Percentiles rank a stretch among this genome's conserved stretches.
These are phyloP conservation scores for Gliomastix tumulicola DNA, from an alignment of 2,329 filamentous ascomycete genomes.

Conservation along the genomic window DNA sequence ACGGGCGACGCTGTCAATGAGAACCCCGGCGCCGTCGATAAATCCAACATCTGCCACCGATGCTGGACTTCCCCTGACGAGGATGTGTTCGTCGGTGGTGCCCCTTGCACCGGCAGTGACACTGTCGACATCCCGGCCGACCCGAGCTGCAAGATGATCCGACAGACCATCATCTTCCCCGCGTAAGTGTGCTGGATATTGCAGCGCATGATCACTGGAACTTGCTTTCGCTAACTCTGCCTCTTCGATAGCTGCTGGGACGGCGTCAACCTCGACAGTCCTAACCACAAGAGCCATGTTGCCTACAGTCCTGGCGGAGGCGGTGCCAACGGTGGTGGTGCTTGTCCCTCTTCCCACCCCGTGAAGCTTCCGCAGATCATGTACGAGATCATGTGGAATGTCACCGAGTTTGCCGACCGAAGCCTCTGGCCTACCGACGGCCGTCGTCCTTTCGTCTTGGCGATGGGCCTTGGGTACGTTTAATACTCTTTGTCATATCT, in stretches of 20 bases:
- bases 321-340: constrained; percentile 16
- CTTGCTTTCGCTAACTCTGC: not conserved
- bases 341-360: constrained; percentile 32
- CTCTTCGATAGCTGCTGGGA: constrained; percentile 65
- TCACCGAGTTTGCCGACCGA: constrained; percentile 52
- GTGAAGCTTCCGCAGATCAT: constrained; percentile 70
- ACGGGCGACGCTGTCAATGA: too few relatives aligned
- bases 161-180: constrained; percentile 44
- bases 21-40: too few relatives aligned
- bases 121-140: constrained; percentile 40
- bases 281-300: constrained; percentile 58
- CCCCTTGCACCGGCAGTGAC: constrained; percentile 40
- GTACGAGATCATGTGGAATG: constrained; percentile 82
- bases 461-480: constrained; percentile 11
- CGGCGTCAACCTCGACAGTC: constrained; percentile 48
- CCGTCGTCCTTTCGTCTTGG: constrained; percentile 23
- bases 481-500: not conserved
- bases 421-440: constrained; percentile 20
- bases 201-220: too few relatives aligned
- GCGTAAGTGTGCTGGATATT: constrained; percentile 26
- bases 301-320: constrained; percentile 24
- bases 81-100: constrained; percentile 39
- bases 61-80: too few relatives aligned
- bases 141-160: constrained; percentile 42
- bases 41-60: too few relatives aligned